phyloP scores from a whole-genome alignment of 2,329 filamentous ascomycete species.

The Stenocarpella maydis region DNA sequence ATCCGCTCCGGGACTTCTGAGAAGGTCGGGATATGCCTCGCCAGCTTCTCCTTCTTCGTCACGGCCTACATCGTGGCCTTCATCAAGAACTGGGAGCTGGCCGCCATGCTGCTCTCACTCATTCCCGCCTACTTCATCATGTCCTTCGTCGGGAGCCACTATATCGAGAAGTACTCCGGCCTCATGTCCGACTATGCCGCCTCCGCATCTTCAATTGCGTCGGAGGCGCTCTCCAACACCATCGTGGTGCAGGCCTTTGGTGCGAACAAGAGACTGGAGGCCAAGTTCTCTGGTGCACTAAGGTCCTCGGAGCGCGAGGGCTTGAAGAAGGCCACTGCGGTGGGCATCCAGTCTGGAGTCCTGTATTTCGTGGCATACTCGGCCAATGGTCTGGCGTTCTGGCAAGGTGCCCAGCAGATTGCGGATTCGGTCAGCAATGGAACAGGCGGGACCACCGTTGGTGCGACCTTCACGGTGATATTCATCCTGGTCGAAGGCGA shows the following conservation, averaged over 20 bases:
- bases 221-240: slow-evolving; percentile 67
- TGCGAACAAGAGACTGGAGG: slow-evolving; percentile 65
- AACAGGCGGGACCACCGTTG: slow-evolving; percentile 50
- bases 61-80: slow-evolving; percentile 75
- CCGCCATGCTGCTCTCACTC: slow-evolving; percentile 70
- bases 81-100: slow-evolving; percentile 67
- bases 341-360: slow-evolving; percentile 66
- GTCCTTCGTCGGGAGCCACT: slow-evolving; percentile 65
- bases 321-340: slow-evolving; percentile 63
- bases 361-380: slow-evolving; percentile 72
- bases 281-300: slow-evolving; percentile 55
- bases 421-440: slow-evolving; percentile 42
- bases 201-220: slow-evolving; percentile 68
- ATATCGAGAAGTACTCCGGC: slow-evolving; percentile 60
- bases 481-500: slow-evolving; percentile 61
- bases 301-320: slow-evolving; percentile 47
- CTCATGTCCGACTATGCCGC: slow-evolving; percentile 63
- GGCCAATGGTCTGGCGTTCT: slow-evolving; percentile 71
- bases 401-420: slow-evolving; percentile 63
- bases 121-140: slow-evolving; percentile 71
- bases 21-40: slow-evolving; percentile 73
- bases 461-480: slow-evolving; percentile 62
- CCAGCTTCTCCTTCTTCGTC: slow-evolving; percentile 71
- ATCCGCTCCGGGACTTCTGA: slow-evolving; percentile 75
- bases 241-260: slow-evolving; percentile 72